These are phyloP conservation scores for Gossypium stocksii DNA, from an alignment of 345 rosid genomes.

Conservation along the genomic window DNA sequence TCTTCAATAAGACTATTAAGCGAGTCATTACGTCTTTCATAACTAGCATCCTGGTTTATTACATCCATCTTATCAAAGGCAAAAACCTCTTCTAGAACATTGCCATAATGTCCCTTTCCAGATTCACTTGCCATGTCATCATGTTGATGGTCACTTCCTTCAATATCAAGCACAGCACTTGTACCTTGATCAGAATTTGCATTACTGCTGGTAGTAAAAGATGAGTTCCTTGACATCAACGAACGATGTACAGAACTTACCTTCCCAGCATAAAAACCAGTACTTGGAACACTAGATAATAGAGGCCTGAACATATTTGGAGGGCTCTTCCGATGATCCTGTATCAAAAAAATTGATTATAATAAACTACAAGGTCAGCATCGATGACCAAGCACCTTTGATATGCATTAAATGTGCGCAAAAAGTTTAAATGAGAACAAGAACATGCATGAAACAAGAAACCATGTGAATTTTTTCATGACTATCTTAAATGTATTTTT, in stretches of 20 bases:
- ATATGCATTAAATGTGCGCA: constrained; percentile 8
- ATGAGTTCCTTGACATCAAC: constrained; percentile 60
- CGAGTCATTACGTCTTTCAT: constrained; percentile 35
- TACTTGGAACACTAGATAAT: constrained; percentile 91
- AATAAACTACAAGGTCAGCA: constrained; percentile 15
- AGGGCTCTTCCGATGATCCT: constrained; percentile 90
- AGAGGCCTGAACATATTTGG: constrained; percentile 98
- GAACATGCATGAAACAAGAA: neutral
- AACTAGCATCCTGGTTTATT: constrained; percentile 34
- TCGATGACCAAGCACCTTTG: neutral
- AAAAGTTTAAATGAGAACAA: constrained; percentile 10
- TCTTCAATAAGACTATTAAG: constrained; percentile 37
- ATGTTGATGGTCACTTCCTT: constrained; percentile 45
- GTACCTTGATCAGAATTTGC: constrained; percentile 61
- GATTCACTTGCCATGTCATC: constrained; percentile 38
- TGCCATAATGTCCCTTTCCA: constrained; percentile 28
- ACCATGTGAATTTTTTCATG: neutral
- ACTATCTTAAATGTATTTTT: neutral
- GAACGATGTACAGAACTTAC: constrained; percentile 52
- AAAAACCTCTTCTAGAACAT: constrained; percentile 56
- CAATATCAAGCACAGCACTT: constrained; percentile 45
- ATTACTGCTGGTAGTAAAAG: constrained; percentile 62
- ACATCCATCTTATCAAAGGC: constrained; percentile 53
- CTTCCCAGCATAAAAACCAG: constrained; percentile 73
- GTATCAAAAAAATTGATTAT: constrained; percentile 27